Base-by-base conservation (phyloP, 2,329 filamentous ascomycete genomes). In the Diplodia scrobiculata region DNA sequence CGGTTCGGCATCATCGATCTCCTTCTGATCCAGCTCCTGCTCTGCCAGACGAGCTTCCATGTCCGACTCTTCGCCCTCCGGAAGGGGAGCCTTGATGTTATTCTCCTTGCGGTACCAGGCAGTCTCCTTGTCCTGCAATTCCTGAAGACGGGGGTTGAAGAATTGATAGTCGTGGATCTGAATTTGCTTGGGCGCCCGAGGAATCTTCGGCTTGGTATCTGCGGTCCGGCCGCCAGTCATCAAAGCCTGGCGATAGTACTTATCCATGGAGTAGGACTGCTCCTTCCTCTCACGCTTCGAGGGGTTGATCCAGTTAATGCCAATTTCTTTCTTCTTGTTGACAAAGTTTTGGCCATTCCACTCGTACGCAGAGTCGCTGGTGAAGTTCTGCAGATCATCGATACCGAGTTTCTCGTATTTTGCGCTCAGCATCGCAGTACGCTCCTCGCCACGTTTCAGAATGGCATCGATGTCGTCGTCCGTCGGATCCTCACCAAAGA, bases 341-440 rank as follows among this genome's bases (percentile, higher is more conserved):
- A 92, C 91, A 76, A 99, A 99, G 73, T 94, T 94, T 79, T 98
- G 89, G 54, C 95, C 95, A 70, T 99, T 99, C 96, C 96, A 99
- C 75, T 98, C 95, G 73, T 99, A 99, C 0, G 96, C 93, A 65
- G 92, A 97, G 73, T 99, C 95, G 0, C 94, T 97, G 0, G 90
- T 95, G 78, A 99, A 99, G 75, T 98, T 98, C 76, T 99, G 95
- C 51, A 99, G 80, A 71, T 99, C 95, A 76, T 99, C 95, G 34
- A 99, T 90, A 69, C 96, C 95, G 48, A 99, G 87, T 76, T 97
- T 96, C 77, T 98, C 95, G 73, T 98, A 99, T 78, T 92, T 94
- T 70, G 91, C 89, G 75, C 92, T 98, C 50, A 99, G 85, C 76
- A 95, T 84, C 69, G 93, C 92, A 0, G 95, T 99, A 67, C 93